These are phyloP conservation scores for Chlorokybus atmophyticus DNA, from an alignment of 139 green algal species.

Conservation along the genomic window DNA sequence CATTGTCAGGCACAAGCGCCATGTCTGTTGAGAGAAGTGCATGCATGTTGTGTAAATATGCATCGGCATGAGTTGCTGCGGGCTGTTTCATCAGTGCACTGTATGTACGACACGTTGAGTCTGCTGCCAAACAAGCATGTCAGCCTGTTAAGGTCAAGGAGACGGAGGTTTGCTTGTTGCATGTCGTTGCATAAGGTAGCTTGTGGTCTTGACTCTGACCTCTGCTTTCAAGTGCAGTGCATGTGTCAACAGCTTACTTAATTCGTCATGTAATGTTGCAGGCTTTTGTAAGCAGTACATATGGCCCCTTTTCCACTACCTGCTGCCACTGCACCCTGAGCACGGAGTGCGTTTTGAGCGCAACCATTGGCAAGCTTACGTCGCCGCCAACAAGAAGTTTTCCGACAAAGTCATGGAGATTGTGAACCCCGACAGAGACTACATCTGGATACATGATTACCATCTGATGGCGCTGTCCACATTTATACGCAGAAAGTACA, in stretches of 20 bases:
- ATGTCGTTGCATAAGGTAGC: not conserved
- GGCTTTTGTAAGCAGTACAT: conserved; percentile 97
- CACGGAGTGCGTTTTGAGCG: conserved; percentile 59
- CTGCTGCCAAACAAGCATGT: not conserved
- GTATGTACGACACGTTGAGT: too few species aligned
- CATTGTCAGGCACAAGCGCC: too few species aligned
- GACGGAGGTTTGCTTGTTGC: not conserved
- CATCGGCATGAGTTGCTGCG: too few species aligned
- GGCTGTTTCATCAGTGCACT: too few species aligned
- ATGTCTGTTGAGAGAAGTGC: too few species aligned
- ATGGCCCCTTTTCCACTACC: conserved; percentile 97
- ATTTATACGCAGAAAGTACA: conserved; percentile 52
- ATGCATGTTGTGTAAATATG: too few species aligned
- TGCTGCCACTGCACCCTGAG: conserved; percentile 67
- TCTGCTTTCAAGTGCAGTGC: not conserved
- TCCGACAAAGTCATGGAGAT: conserved; percentile 40
- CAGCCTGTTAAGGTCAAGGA: not conserved
- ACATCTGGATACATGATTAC: conserved; percentile 99
- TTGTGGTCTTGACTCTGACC: not conserved
- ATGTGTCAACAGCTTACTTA: conserved; percentile 53
- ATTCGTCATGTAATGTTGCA: too few species aligned
- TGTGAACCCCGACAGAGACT: conserved; percentile 53
- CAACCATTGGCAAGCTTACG: conserved; percentile 85
- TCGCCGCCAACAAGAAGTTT: conserved; percentile 89
- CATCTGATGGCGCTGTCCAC: conserved; percentile 93